These are phyloP conservation scores for Gaeumannomyces sp. DNA, from an alignment of 2,329 filamentous ascomycete genomes.

Conservation along the genomic window DNA sequence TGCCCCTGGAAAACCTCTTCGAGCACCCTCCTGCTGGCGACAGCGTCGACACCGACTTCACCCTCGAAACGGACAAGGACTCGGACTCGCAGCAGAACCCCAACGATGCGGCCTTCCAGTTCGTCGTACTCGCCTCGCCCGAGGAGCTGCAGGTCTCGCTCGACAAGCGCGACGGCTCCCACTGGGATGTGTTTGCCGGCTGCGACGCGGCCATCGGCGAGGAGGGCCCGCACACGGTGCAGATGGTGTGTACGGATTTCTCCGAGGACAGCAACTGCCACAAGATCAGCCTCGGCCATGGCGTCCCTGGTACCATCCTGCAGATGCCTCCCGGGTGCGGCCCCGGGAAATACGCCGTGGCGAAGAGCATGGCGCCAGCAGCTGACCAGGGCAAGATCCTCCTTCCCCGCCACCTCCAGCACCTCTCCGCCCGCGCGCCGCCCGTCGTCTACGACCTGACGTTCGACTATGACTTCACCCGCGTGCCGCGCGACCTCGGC, in stretches of 20 bases:
- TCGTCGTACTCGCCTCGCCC: conserved; percentile 25
- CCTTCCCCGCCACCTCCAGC: conserved; percentile 20
- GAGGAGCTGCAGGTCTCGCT: conserved; percentile 27
- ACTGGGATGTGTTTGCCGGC: conserved; percentile 36
- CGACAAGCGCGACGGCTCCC: conserved; percentile 36
- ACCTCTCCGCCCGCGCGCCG: conserved; percentile 5
- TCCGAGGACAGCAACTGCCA: conserved; percentile 29
- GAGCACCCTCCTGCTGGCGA: conserved; percentile 3
- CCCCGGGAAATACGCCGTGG: conserved; percentile 18
- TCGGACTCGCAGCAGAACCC: conserved; percentile 16
- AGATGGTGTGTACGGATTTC: conserved; percentile 31
- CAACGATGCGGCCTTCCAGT: conserved; percentile 27
- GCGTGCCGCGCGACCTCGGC: conserved; percentile 24
- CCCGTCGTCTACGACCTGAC: conserved; percentile 28
- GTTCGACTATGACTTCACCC: conserved; percentile 33
- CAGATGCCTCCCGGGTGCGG: conserved; percentile 27
- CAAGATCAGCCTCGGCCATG: conserved; percentile 28
- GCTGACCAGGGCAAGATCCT: conserved; percentile 16
- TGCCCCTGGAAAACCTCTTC: conserved; percentile 9
- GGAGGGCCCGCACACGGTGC: conserved; percentile 27
- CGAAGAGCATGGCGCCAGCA: conserved; percentile 21
- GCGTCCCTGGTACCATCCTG: conserved; percentile 31
- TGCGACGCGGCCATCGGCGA: conserved; percentile 26
- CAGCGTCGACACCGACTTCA: conserved; percentile 1
- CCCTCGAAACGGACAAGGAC: not conserved